Conservation (phyloP, 441 rosid genomes). For the Populus hybrid region DNA sequence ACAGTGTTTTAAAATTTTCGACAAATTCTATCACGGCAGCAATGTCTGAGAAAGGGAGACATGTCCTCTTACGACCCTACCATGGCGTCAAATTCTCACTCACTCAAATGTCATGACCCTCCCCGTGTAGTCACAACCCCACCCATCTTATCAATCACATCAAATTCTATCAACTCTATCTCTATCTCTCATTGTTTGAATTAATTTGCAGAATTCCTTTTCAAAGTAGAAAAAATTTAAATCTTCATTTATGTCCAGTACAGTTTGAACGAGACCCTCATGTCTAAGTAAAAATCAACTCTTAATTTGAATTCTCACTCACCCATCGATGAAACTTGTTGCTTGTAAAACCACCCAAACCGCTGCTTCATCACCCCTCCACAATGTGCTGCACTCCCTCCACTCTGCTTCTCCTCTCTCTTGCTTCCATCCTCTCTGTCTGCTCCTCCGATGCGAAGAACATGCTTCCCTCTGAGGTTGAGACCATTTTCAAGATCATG, state of each 20-base stretch:
- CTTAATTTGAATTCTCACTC: background rate
- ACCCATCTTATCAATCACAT: background rate
- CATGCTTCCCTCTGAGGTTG: slow-evolving; percentile 57
- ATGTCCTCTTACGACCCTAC: background rate
- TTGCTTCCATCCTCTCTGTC: slow-evolving; percentile 12
- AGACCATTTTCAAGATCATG: slow-evolving; percentile 76
- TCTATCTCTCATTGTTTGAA: background rate
- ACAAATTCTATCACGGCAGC: background rate
- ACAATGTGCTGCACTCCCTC: slow-evolving; percentile 26
- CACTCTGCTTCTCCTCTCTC: slow-evolving; percentile 9
- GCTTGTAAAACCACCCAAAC: slow-evolving; percentile 6
- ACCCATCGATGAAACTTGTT: background rate
- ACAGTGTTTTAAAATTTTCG: background rate
- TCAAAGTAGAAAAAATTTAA: no score
- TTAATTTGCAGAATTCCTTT: background rate
- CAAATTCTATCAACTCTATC: background rate
- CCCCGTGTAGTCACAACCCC: background rate
- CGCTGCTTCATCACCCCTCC: slow-evolving; percentile 5
- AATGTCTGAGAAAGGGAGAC: background rate
- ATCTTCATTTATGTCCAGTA: background rate
- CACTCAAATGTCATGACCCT: background rate
- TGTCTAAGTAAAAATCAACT: background rate
- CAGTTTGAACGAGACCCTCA: background rate
- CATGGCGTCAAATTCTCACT: background rate
- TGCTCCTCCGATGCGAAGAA: background rate